Conservation (phyloP, 805 yeast genomes). For the Isabelozyma rhagii region DNA sequence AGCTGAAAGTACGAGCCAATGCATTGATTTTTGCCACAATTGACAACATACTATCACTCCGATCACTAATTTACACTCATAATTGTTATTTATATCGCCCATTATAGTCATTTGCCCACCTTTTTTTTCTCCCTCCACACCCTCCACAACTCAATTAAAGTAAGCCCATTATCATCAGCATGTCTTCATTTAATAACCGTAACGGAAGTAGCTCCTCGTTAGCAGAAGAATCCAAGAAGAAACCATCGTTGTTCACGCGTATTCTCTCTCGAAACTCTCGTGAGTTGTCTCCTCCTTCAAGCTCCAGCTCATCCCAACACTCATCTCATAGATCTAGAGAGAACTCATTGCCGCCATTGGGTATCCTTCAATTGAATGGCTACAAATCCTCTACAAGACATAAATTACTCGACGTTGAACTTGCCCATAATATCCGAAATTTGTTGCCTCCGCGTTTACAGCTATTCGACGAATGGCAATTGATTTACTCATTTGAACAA, state of each 20-base stretch:
- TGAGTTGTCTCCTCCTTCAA: neutral
- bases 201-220: neutral
- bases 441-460: constrained; percentile 79
- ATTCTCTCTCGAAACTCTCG: neutral
- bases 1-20: too few relatives aligned
- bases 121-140: too few relatives aligned
- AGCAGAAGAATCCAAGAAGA: neutral
- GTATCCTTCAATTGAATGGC: constrained; percentile 59
- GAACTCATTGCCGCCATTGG: constrained; percentile 40
- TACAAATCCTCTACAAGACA: constrained; percentile 57
- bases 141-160: too few relatives aligned
- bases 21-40: too few relatives aligned
- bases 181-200: neutral
- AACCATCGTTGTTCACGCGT: neutral
- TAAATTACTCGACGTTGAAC: constrained; percentile 52
- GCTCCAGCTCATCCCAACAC: neutral
- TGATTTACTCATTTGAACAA: constrained; percentile 83
- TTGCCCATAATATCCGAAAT: constrained; percentile 72
- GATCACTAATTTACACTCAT: too few relatives aligned
- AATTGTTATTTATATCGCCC: too few relatives aligned
- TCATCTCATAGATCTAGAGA: neutral
- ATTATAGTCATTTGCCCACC: too few relatives aligned
- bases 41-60: too few relatives aligned
- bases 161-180: too few relatives aligned
- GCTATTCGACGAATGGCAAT: constrained; percentile 70